Evolutionary conservation across 345 rosid genomes (phyloP).

Genomic region (Euphorbia lathyris): DNA sequence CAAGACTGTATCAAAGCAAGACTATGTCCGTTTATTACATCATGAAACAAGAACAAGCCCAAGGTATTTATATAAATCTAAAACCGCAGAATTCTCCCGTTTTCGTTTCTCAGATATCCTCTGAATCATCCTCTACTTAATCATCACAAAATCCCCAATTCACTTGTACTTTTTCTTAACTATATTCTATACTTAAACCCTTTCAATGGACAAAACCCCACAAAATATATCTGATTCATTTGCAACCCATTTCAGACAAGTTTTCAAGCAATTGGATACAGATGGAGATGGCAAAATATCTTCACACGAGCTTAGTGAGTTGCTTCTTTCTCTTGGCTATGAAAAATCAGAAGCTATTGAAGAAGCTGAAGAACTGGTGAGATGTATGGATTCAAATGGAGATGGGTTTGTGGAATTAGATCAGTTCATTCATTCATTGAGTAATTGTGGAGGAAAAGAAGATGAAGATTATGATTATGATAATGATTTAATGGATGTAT

Average conservation of each 20-base stretch:
- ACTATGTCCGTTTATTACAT: too few species aligned
- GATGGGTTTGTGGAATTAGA: constrained; percentile 47
- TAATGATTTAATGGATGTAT: constrained; percentile 38
- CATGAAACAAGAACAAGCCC: too few species aligned
- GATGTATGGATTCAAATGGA: constrained; percentile 43
- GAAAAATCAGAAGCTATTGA: constrained; percentile 26
- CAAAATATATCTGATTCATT: too few species aligned
- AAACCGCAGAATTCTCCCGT: too few species aligned
- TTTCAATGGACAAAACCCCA: too few species aligned
- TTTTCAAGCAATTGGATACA: constrained; percentile 43
- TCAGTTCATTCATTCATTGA: constrained; percentile 34
- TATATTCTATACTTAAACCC: too few species aligned
- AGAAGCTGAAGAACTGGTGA: constrained; percentile 41
- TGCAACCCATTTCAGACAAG: constrained; percentile 37
- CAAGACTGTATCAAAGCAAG: too few species aligned
- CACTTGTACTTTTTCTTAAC: too few species aligned
- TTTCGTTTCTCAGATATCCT: too few species aligned
- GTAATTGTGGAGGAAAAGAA: neutral
- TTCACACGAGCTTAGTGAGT: constrained; percentile 35
- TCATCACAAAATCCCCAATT: too few species aligned
- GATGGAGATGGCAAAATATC: constrained; percentile 54
- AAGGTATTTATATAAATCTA: too few species aligned
- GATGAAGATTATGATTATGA: constrained; percentile 29
- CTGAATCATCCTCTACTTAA: too few species aligned
- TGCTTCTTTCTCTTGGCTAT: constrained; percentile 34